phyloP scores from a whole-genome alignment of 192 early-diverging fungal species.

The Podila epigama region DNA sequence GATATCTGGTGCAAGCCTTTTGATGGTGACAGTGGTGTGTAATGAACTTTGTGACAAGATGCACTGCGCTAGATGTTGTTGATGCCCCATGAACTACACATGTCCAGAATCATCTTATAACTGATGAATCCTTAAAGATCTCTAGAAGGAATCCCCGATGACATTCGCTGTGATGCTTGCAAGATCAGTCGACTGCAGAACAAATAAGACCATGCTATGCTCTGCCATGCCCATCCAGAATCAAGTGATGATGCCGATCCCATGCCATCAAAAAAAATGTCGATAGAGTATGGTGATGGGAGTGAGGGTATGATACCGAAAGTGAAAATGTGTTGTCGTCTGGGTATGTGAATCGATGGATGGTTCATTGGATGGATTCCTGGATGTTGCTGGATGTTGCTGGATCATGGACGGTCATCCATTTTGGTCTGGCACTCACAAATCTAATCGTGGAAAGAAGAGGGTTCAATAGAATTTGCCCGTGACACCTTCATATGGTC shows the following conservation, averaged over 20 bases:
- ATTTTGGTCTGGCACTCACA: conserved; percentile 5
- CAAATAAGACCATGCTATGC: not conserved
- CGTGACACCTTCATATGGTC: conserved; percentile 2
- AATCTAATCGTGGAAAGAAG: conserved; percentile 8
- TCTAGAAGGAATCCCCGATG: too few relatives aligned
- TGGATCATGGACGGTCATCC: not conserved
- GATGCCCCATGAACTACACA: too few relatives aligned
- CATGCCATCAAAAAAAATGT: not conserved
- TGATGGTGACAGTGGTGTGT: too few relatives aligned
- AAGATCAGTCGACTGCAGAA: too few relatives aligned
- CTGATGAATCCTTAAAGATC: too few relatives aligned
- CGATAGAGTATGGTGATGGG: not conserved
- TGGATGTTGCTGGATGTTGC: conserved; percentile 4
- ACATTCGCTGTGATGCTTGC: too few relatives aligned
- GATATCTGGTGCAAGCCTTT: too few relatives aligned
- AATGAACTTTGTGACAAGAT: too few relatives aligned
- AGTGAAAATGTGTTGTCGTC: not conserved
- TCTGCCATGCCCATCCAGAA: not conserved
- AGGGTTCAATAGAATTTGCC: conserved; percentile 4
- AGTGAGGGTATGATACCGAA: not conserved
- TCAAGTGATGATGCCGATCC: not conserved
- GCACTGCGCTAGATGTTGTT: too few relatives aligned
- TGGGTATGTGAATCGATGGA: not conserved
- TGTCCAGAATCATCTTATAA: too few relatives aligned
- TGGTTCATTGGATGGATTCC: conserved; percentile 2